These are phyloP conservation scores for Pichia cephalocereana DNA, from an alignment of 805 yeast species.

Conservation along the genomic window DNA sequence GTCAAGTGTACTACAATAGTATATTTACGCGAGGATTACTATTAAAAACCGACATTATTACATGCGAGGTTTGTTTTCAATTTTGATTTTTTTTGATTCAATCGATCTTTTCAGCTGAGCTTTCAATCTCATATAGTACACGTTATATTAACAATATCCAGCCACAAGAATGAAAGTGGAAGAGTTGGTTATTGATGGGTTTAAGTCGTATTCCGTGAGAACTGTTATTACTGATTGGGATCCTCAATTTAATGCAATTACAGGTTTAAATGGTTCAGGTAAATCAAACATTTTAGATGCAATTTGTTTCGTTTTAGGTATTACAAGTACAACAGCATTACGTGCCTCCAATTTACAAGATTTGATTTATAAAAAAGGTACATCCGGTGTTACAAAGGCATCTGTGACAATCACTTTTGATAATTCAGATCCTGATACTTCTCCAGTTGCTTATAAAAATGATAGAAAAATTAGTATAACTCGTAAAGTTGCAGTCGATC, in stretches of 20 bases:
- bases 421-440: constrained; percentile 61
- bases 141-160: no score
- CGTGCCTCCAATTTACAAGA: constrained; percentile 92
- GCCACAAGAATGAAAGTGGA: constrained; percentile 70
- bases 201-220: constrained; percentile 94
- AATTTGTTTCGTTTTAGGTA: constrained; percentile 96
- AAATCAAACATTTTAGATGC: constrained; percentile 95
- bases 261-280: constrained; percentile 97
- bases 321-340: constrained; percentile 88
- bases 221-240: constrained; percentile 97
- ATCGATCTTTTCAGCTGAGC: not conserved
- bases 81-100: not conserved
- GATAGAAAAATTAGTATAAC: constrained; percentile 79
- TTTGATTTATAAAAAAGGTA: constrained; percentile 92
- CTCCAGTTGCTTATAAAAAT: constrained; percentile 84
- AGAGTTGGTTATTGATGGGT: constrained; percentile 93
- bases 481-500: constrained; percentile 80
- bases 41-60: no score
- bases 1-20: no score
- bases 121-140: no score
- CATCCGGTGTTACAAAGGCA: constrained; percentile 96
- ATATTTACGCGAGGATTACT: no score
- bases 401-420: constrained; percentile 94
- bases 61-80: no score
- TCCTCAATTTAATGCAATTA: constrained; percentile 91